These are phyloP conservation scores for Krasilnikovozyma curviuscula DNA, from an alignment of 768 basidiomycete species.

Conservation along the genomic window DNA sequence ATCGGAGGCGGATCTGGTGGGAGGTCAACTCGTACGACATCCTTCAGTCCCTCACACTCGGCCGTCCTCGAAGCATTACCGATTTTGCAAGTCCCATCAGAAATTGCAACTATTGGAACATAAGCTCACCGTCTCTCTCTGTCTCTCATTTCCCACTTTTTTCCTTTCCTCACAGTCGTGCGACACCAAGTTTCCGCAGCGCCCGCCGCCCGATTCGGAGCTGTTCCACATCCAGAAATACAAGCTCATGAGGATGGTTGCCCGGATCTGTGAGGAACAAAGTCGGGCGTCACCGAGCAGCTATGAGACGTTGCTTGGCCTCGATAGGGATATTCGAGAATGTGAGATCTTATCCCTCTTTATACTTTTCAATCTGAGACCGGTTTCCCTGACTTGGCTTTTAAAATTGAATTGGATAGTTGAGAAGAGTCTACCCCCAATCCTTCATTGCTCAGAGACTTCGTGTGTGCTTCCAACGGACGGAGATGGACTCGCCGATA, in stretches of 20 bases:
- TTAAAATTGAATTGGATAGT: neutral
- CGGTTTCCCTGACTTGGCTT: neutral
- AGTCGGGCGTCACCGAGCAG: neutral
- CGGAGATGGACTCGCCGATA: conserved; percentile 5
- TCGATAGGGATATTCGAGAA: conserved; percentile 6
- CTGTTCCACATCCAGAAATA: no score
- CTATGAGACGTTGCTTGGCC: conserved; percentile 1
- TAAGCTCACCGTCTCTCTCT: neutral
- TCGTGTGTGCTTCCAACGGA: conserved; percentile 9
- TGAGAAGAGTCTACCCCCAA: conserved; percentile 2
- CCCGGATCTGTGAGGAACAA: conserved; percentile 7
- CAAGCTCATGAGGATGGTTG: neutral
- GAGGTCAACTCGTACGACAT: conserved; percentile 5
- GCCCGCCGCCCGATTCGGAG: no score
- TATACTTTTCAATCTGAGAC: neutral
- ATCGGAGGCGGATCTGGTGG: conserved; percentile 1
- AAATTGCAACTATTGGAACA: neutral
- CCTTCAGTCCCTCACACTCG: neutral
- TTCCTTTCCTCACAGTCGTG: no score
- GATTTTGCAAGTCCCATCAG: no score
- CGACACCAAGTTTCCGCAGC: no score
- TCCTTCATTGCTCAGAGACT: conserved; percentile 4
- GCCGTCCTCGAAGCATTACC: neutral
- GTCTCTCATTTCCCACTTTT: neutral
- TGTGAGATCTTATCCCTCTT: neutral